Percentiles rank a stretch among this genome's conserved stretches.
Evolutionary conservation across 2,329 filamentous ascomycete genomes (phyloP).

Genomic region (Penicillium hordei): DNA sequence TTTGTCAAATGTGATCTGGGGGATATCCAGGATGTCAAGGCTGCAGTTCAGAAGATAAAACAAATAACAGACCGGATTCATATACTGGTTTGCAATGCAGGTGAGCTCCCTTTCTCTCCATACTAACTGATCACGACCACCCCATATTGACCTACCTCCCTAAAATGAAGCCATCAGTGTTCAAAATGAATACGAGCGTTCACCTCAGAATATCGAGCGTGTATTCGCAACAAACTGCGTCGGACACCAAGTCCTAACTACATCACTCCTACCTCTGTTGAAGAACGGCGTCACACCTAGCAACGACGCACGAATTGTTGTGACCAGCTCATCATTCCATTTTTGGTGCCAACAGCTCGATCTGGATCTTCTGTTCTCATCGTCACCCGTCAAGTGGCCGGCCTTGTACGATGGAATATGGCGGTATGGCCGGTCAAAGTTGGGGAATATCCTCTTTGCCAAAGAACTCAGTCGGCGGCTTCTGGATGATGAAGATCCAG

Average conservation of each 20-base stretch:
- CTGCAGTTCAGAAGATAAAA: slow-evolving; percentile 24
- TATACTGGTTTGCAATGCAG: slow-evolving; percentile 36
- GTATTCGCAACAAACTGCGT: slow-evolving; percentile 54
- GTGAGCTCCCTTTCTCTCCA: slow-evolving; percentile 12
- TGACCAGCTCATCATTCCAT: slow-evolving; percentile 42
- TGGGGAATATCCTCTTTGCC: slow-evolving; percentile 36
- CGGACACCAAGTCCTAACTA: slow-evolving; percentile 53
- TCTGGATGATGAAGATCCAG: slow-evolving; percentile 17
- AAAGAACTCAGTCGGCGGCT: slow-evolving; percentile 31
- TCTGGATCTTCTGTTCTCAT: slow-evolving; percentile 25
- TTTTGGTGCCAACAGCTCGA: slow-evolving; percentile 28
- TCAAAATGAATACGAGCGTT: slow-evolving; percentile 24
- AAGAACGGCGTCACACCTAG: slow-evolving; percentile 28
- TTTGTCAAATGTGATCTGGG: slow-evolving; percentile 35
- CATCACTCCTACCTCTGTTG: slow-evolving; percentile 45
- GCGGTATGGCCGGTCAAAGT: slow-evolving; percentile 36
- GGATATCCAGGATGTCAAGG: slow-evolving; percentile 26
- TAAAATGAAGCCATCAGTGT: slow-evolving; percentile 20
- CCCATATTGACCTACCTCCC: neutral
- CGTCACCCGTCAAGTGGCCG: slow-evolving; percentile 21
- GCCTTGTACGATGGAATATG: slow-evolving; percentile 27
- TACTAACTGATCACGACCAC: neutral
- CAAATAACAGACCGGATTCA: slow-evolving; percentile 28
- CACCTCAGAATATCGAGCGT: slow-evolving; percentile 46
- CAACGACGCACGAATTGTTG: slow-evolving; percentile 44